A percentile compares a stretch with the other conserved stretches of the same genome.
Conservation (phyloP, 768 basidiomycete genomes). For the Hericium erinaceus region DNA sequence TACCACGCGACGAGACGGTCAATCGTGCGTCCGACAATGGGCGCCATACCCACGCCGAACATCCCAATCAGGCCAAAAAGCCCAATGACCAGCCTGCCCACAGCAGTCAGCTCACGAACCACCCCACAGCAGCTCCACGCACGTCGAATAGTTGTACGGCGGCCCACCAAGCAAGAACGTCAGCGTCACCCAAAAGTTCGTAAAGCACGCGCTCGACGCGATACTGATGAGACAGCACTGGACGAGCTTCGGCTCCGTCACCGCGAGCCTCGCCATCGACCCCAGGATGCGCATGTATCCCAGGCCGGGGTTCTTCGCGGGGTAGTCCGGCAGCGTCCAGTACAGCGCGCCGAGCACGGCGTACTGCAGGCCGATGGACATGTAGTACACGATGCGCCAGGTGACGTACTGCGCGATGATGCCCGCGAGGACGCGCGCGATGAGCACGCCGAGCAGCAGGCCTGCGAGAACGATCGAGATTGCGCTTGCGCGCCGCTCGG, state of each 20-base stretch:
- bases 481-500: slow-evolving; percentile 63
- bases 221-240: slow-evolving; percentile 58
- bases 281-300: slow-evolving; percentile 41
- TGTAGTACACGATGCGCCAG: slow-evolving; percentile 34
- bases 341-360: slow-evolving; percentile 2
- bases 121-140: slow-evolving; percentile 7
- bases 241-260: slow-evolving; percentile 71
- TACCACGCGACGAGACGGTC: slow-evolving; percentile 28
- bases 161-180: slow-evolving; percentile 74
- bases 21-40: slow-evolving; percentile 11
- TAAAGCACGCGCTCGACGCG: slow-evolving; percentile 46
- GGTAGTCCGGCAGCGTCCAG: slow-evolving; percentile 7
- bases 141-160: slow-evolving; percentile 72
- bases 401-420: slow-evolving; percentile 31
- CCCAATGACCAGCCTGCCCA: slow-evolving; percentile 26
- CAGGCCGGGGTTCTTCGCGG: slow-evolving; percentile 5
- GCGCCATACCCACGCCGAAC: slow-evolving; percentile 20
- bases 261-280: slow-evolving; percentile 68
- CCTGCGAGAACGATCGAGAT: slow-evolving; percentile 62
- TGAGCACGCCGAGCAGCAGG: slow-evolving; percentile 64
- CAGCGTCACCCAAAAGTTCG: slow-evolving; percentile 42
- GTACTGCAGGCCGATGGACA: slow-evolving; percentile 26
- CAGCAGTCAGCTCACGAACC: neutral
- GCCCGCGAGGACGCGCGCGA: slow-evolving; percentile 52
- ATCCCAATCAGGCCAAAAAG: slow-evolving; percentile 35